Evolutionary conservation across 2,329 filamentous ascomycete species (phyloP).

Genomic region (Alternaria sp.): DNA sequence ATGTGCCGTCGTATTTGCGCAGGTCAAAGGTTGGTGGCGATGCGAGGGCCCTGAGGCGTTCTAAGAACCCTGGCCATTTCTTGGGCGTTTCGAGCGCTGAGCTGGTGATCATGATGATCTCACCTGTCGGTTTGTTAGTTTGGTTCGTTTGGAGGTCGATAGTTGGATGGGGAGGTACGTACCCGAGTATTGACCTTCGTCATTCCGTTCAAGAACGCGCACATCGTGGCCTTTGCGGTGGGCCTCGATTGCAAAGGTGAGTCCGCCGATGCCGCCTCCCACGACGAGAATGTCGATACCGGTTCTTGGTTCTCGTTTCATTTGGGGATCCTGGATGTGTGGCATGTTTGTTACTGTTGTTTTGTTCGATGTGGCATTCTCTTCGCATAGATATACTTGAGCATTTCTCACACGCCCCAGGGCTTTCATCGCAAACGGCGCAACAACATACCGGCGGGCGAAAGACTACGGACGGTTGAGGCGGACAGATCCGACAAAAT

Average conservation of each 20-base stretch:
- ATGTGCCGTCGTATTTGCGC: background rate
- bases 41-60: background rate
- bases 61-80: slow-evolving; percentile 4
- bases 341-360: background rate
- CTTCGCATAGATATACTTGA: background rate
- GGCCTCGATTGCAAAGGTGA: slow-evolving; percentile 35
- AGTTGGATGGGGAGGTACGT: background rate
- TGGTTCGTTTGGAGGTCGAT: background rate
- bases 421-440: background rate
- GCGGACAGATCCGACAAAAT: background rate
- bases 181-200: background rate
- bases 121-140: background rate
- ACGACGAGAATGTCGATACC: slow-evolving; percentile 23
- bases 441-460: background rate
- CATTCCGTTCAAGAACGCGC: slow-evolving; percentile 26
- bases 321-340: background rate
- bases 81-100: background rate
- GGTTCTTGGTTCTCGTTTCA: background rate
- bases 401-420: background rate
- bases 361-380: background rate
- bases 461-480: background rate
- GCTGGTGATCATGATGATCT: background rate
- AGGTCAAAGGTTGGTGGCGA: background rate
- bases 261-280: slow-evolving; percentile 35
- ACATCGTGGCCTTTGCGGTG: slow-evolving; percentile 38